These are phyloP conservation scores for Ascochyta clinopodiicola DNA, from an alignment of 2,329 filamentous ascomycete species.

Conservation along the genomic window DNA sequence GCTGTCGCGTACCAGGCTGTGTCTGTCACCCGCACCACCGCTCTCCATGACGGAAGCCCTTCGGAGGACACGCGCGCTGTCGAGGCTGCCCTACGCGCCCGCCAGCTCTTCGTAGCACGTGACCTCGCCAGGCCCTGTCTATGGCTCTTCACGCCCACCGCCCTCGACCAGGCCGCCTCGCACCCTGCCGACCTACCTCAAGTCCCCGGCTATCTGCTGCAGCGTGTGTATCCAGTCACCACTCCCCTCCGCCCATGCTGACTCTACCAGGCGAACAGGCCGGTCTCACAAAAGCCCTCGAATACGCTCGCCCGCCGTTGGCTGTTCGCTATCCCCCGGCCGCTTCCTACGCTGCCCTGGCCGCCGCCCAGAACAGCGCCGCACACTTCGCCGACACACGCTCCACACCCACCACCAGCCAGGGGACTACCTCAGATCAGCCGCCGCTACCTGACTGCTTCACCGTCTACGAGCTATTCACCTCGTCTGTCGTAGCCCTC, in stretches of 20 bases:
- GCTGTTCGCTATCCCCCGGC: constrained; percentile 31
- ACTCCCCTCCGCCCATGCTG: constrained; percentile 15
- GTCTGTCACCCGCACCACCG: constrained; percentile 35
- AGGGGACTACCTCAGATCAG: constrained; percentile 20
- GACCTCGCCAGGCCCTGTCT: constrained; percentile 43
- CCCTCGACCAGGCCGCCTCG: constrained; percentile 32
- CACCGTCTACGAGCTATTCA: constrained; percentile 48
- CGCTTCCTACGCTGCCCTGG: constrained; percentile 28
- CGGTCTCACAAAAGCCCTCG: constrained; percentile 43
- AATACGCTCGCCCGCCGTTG: constrained; percentile 41
- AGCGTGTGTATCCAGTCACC: constrained; percentile 30
- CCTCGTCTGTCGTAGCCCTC: constrained; percentile 45
- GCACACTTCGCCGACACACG: constrained; percentile 19
- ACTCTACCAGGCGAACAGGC: constrained; percentile 40
- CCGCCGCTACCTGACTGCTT: constrained; percentile 40
- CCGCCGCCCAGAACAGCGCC: constrained; percentile 28
- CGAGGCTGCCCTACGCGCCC: constrained; percentile 39
- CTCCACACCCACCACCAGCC: constrained; percentile 24
- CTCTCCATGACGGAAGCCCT: constrained; percentile 24
- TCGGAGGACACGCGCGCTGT: constrained; percentile 40
- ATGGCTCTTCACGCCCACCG: constrained; percentile 43
- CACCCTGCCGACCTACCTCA: constrained; percentile 31
- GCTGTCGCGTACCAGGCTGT: constrained; percentile 47
- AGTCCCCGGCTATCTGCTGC: constrained; percentile 39
- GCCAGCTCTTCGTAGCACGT: constrained; percentile 37